phyloP scores from a whole-genome alignment of 2,329 filamentous ascomycete species.

The Aspergillus uvarum region DNA sequence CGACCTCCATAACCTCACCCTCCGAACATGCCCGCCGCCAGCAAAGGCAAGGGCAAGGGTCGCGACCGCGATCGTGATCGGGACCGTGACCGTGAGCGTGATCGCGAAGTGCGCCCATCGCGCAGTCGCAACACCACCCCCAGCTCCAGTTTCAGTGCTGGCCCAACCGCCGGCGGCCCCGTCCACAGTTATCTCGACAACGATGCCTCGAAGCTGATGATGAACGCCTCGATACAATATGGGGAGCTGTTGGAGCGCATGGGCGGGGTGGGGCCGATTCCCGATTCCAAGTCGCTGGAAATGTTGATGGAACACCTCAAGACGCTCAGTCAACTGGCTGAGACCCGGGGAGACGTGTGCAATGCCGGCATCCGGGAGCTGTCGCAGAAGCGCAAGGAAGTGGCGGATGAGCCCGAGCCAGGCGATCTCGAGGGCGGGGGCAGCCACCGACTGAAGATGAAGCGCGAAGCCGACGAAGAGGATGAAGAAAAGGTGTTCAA shows the following conservation, averaged over 20 bases:
- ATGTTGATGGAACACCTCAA: constrained; percentile 56
- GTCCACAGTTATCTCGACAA: constrained; percentile 57
- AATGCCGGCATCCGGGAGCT: constrained; percentile 61
- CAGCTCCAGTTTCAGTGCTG: constrained; percentile 53
- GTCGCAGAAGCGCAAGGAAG: constrained; percentile 57
- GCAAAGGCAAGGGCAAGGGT: constrained; percentile 54
- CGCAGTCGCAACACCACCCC: constrained; percentile 65
- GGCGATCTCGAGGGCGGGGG: constrained; percentile 38
- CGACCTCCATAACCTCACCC: neutral
- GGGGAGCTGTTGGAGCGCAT: constrained; percentile 59
- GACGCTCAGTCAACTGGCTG: constrained; percentile 57
- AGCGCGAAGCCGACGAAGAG: constrained; percentile 47
- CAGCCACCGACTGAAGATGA: constrained; percentile 49
- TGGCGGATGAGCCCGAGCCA: constrained; percentile 51
- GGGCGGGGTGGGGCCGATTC: constrained; percentile 49
- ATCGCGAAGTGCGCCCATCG: constrained; percentile 50
- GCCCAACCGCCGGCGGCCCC: constrained; percentile 38
- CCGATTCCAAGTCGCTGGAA: constrained; percentile 49
- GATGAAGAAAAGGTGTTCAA: constrained; percentile 52
- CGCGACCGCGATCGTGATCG: constrained; percentile 24
- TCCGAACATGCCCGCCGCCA: constrained; percentile 43
- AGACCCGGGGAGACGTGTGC: constrained; percentile 57
- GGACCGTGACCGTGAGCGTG: neutral
- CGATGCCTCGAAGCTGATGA: constrained; percentile 49
- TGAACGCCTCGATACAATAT: constrained; percentile 52